Evolutionary conservation across 352 stramenopile species (phyloP).

Genomic region (Thalassiosira livingstoniorum): DNA sequence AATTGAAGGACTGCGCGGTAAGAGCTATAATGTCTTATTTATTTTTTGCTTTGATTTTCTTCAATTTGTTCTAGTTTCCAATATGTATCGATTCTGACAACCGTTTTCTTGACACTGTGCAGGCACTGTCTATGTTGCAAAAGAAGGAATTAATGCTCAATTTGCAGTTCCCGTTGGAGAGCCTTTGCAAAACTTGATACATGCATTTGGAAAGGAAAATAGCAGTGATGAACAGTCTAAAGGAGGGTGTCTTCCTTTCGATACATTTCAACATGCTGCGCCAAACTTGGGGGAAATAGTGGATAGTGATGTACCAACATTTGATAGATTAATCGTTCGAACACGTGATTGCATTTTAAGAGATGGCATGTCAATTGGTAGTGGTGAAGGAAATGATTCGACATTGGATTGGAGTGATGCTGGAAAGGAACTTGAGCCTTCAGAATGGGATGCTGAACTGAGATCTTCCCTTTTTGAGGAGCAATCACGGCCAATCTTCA

Average conservation of each 20-base stretch:
- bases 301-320: constrained; percentile 70
- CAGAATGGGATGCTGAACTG: constrained; percentile 78
- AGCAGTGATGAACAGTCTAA: neutral
- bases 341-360: constrained; percentile 87
- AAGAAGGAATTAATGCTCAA: constrained; percentile 92
- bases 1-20: constrained; percentile 51
- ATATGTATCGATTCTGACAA: too few relatives aligned
- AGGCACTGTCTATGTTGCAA: constrained; percentile 88
- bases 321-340: constrained; percentile 89
- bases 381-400: constrained; percentile 55
- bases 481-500: neutral
- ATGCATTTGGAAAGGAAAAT: constrained; percentile 37
- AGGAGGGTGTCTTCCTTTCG: constrained; percentile 49
- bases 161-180: constrained; percentile 86
- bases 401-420: constrained; percentile 69
- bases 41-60: too few relatives aligned
- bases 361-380: constrained; percentile 68
- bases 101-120: too few relatives aligned
- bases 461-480: constrained; percentile 1
- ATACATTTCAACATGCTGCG: constrained; percentile 54
- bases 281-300: constrained; percentile 64
- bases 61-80: too few relatives aligned
- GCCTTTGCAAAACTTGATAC: constrained; percentile 36
- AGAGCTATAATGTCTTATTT: too few relatives aligned
- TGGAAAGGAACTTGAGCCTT: constrained; percentile 66